Conservation (phyloP, 257 asterid species). For the Nicotiana undulata region DNA sequence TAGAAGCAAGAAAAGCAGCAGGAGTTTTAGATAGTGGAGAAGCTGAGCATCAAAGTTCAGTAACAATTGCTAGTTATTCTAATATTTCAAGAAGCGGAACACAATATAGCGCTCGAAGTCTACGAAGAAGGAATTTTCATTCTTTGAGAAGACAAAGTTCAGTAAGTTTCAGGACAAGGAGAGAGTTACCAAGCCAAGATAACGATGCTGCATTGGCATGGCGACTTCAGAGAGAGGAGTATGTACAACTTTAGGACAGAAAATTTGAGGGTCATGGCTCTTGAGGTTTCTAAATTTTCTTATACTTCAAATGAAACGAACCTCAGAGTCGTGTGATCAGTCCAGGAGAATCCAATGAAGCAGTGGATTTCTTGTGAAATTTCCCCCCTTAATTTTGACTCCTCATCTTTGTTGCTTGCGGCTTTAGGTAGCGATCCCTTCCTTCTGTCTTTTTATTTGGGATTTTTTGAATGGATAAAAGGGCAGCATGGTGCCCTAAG, state of each 20-base stretch:
- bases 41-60: constrained; percentile 9
- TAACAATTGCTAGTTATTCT: neutral
- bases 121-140: constrained; percentile 19
- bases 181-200: constrained; percentile 2
- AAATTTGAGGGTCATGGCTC: neutral
- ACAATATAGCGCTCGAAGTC: constrained; percentile 17
- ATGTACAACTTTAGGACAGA: constrained; percentile 35
- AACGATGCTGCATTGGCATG: constrained; percentile 85
- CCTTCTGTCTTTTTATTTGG: neutral
- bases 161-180: neutral
- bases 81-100: constrained; percentile 20
- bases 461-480: neutral
- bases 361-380: neutral
- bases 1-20: constrained; percentile 57
- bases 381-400: neutral
- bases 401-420: neutral
- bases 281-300: neutral
- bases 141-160: neutral
- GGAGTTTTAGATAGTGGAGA: constrained; percentile 7
- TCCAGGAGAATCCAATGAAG: neutral
- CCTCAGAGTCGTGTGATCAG: neutral
- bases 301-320: neutral
- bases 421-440: neutral
- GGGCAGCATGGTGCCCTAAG: too few species aligned
- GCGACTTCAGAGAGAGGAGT: constrained; percentile 86